These are phyloP conservation scores for Aureoboletus auriporus DNA, from an alignment of 768 basidiomycete genomes.

Conservation along the genomic window DNA sequence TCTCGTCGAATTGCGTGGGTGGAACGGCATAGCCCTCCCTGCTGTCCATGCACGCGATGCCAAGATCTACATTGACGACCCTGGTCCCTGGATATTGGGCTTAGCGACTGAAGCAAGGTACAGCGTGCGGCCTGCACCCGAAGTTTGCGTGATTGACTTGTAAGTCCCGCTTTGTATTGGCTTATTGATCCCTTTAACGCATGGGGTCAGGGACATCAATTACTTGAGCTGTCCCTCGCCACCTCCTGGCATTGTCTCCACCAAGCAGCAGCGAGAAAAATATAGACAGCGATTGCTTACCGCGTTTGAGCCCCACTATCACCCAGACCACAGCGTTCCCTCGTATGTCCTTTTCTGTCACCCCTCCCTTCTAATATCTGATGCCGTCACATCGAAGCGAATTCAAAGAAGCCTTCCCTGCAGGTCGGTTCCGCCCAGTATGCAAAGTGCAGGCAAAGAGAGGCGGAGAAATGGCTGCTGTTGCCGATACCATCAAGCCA, in stretches of 20 bases:
- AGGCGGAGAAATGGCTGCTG: slow-evolving; percentile 71
- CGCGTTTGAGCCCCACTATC: slow-evolving; percentile 83
- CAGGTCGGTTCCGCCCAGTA: slow-evolving; percentile 84
- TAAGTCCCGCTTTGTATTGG: slow-evolving; percentile 36
- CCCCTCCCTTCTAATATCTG: not conserved
- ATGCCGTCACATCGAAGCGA: slow-evolving; percentile 47
- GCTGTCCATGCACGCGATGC: slow-evolving; percentile 87
- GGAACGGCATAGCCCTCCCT: slow-evolving; percentile 83
- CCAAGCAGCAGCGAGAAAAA: slow-evolving; percentile 76
- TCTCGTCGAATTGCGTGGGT: slow-evolving; percentile 87
- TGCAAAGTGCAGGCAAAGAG: slow-evolving; percentile 88
- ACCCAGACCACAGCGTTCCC: slow-evolving; percentile 83
- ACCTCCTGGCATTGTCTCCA: slow-evolving; percentile 68
- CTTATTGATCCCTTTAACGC: slow-evolving; percentile 4
- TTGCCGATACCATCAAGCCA: slow-evolving; percentile 85
- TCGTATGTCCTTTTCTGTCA: slow-evolving; percentile 37
- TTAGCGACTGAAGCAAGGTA: slow-evolving; percentile 83
- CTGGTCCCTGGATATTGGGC: slow-evolving; percentile 95
- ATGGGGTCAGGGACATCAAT: slow-evolving; percentile 63
- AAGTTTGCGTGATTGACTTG: slow-evolving; percentile 87
- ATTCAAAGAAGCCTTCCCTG: slow-evolving; percentile 93
- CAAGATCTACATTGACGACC: slow-evolving; percentile 92
- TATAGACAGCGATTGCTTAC: slow-evolving; percentile 69
- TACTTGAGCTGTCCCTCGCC: slow-evolving; percentile 83
- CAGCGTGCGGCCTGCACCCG: slow-evolving; percentile 66